Evolutionary conservation across 306 rosid species (phyloP), one percentile per base, ranked within the genome.

Genomic region (Cercis canadensis): DNA sequence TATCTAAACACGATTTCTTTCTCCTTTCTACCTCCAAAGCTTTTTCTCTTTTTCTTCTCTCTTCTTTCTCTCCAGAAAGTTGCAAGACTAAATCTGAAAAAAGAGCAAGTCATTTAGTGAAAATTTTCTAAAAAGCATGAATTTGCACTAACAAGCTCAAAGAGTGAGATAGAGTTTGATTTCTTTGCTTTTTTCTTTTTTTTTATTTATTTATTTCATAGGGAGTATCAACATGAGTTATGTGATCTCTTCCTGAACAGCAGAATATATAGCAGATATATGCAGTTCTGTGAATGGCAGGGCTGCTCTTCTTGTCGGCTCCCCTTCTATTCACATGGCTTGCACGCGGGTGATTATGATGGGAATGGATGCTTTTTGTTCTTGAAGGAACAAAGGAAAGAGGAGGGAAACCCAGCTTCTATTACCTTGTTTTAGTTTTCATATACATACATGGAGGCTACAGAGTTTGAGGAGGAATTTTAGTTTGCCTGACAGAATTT

Each of bases 51-150:
- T 72, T 68, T 15, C 31, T 57, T 70, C 76, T 77, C 79, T 71
- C 81, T 66, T 53, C 64, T 77, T 67, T 60, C 65, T 66, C 69
- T 41, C 9, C 65, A 50, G 66, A 61, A 78, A 76, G 82, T 82
- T 68, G 67, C 41, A 8, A 69, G 31, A 62, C 33, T 15, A 59
- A 44, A 73, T 65, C 72, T 78, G 71, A 57, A 31, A 73, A 75
- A 57, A 59, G 70, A 55, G 60, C 67, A 56, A 17, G 17, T 63
- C 62, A 57, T 19, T 5, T 56, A 62, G 66, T 44, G 67, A 57
- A n/a, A 52, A 53, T 65, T 57, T 24, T 18, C 57, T 45, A 67
- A 57, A 19, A 46, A 63, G 24, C 49, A 36, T 56, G 31, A 49
- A 73, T 60, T 57, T 67, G 76, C 70, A 73, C 79, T 33, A 62